phyloP scores from a whole-genome alignment of 148 eudicot genomes.

The Cornus kousa region DNA sequence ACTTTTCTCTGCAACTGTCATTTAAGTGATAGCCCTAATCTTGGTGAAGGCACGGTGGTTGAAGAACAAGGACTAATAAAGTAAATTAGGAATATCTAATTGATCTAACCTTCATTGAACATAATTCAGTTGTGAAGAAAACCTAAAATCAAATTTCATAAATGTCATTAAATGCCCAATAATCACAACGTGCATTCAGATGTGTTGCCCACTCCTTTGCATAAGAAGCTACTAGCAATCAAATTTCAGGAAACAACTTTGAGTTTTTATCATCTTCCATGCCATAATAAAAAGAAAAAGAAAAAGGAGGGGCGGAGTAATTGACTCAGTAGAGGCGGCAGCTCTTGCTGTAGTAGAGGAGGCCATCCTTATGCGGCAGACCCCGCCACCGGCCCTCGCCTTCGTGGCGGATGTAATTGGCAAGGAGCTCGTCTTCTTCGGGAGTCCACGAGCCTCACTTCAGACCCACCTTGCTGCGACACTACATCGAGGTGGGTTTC shows the following conservation, averaged over 20 bases:
- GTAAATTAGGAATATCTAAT: not conserved
- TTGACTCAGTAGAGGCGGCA: slow-evolving; percentile 70
- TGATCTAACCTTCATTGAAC: not conserved
- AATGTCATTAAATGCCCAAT: not conserved
- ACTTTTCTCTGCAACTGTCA: not conserved
- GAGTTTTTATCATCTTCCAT: not conserved
- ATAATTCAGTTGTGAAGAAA: not conserved
- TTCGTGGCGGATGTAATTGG: slow-evolving; percentile 34
- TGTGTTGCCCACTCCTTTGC: not conserved
- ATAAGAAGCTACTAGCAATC: not conserved
- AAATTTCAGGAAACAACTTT: not conserved
- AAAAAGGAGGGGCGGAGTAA: slow-evolving; percentile 41
- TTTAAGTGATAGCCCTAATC: not conserved
- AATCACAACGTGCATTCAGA: not conserved
- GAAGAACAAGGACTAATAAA: not conserved
- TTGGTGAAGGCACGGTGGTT: not conserved
- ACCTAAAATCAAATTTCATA: not conserved
- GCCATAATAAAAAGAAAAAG: not conserved
- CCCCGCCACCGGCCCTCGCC: slow-evolving; percentile 43
- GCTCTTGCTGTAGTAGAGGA: slow-evolving; percentile 58
- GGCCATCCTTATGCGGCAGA: slow-evolving; percentile 46
- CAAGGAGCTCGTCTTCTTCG: slow-evolving; percentile 50
- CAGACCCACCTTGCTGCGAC: slow-evolving; percentile 42
- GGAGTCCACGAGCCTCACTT: slow-evolving; percentile 72
- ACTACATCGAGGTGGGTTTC: slow-evolving; percentile 14